Percentiles rank a stretch among this genome's conserved stretches.
Conservation (phyloP, 2,329 filamentous ascomycete genomes). For the Whalleya microplaca region DNA sequence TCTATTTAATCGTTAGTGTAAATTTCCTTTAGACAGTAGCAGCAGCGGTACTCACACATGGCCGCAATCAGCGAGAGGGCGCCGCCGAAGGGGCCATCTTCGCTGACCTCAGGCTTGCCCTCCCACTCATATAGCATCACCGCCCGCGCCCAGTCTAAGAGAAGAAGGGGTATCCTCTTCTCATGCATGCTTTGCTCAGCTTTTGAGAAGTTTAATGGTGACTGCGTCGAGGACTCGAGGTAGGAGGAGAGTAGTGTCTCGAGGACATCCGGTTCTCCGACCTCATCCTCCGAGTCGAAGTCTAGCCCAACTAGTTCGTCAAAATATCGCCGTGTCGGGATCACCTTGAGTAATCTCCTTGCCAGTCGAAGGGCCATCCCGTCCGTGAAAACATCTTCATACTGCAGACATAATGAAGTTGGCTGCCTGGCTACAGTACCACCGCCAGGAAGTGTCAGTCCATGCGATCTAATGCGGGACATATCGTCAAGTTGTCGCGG, state of each 20-base stretch:
- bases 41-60: constrained; percentile 62
- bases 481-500: constrained; percentile 58
- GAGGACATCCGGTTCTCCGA: constrained; percentile 47
- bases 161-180: constrained; percentile 57
- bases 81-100: constrained; percentile 73
- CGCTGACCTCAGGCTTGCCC: constrained; percentile 70
- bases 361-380: constrained; percentile 63
- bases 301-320: constrained; percentile 47
- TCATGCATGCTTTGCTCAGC: constrained; percentile 60
- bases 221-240: constrained; percentile 54
- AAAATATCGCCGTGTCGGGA: constrained; percentile 56
- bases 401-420: constrained; percentile 57
- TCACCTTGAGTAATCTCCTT: constrained; percentile 60
- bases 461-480: constrained; percentile 62
- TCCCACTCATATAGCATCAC: constrained; percentile 83
- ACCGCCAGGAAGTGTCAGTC: constrained; percentile 52
- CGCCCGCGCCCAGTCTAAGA: constrained; percentile 74
- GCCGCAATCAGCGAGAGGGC: constrained; percentile 74
- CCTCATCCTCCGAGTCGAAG: constrained; percentile 37
- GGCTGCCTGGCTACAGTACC: constrained; percentile 52
- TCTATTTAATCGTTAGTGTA: constrained; percentile 47
- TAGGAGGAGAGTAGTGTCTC: constrained; percentile 54
- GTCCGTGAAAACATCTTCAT: constrained; percentile 66
- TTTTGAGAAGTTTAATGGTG: constrained; percentile 53
- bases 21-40: constrained; percentile 4